Evolutionary conservation across 169 alveolate species (phyloP), one percentile per base, ranked within the genome.

Genomic region (Miamiensis avidus): DNA sequence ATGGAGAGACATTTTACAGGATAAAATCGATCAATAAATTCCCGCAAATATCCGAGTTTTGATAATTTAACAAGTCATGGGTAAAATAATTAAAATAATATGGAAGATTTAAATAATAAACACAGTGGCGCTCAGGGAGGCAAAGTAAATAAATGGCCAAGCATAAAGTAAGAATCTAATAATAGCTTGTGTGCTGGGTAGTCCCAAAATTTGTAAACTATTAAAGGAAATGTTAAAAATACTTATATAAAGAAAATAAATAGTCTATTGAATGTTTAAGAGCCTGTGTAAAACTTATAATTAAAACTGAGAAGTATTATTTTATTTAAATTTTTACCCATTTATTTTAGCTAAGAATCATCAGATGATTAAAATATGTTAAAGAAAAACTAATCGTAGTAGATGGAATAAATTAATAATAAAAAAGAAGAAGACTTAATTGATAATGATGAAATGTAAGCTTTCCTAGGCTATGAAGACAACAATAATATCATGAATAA

Each of bases 211-310:
- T 11, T 49, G 4, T 49, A 49, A 20, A 49, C 4, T 29, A 82
- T 72, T 26, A 86, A 86, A 75, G 76, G 85, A 30, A 86, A 86
- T 33, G 84, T 84, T 28, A 86, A 86, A 72, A 86, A 86, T 81
- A 86, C 90, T 49, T 86, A 86, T 72, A 86, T 86, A 29, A 86
- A 86, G 30, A 86, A 86, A 75, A 86, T 86, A 25, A 79, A 86
- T 4, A 79, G 87, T 30, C 75, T 86, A 16, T 81, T 86, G 78
- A 86, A 81, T n/a, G 76, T 79, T 29, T 1, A 34, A 28, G 27
- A 79, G 29, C 31, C 34, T 32, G 73, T 33, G 15, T 32, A 65
- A 27, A 65, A 78, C 34, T 34, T 78, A 75, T 31, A 75, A 6
- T 34, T 31, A 75, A 75, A 75, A 31, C 27, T 34, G 81, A 31